These are phyloP conservation scores for Irpex lacteus DNA, from an alignment of 1,284 basidiomycete genomes.

Conservation along the genomic window DNA sequence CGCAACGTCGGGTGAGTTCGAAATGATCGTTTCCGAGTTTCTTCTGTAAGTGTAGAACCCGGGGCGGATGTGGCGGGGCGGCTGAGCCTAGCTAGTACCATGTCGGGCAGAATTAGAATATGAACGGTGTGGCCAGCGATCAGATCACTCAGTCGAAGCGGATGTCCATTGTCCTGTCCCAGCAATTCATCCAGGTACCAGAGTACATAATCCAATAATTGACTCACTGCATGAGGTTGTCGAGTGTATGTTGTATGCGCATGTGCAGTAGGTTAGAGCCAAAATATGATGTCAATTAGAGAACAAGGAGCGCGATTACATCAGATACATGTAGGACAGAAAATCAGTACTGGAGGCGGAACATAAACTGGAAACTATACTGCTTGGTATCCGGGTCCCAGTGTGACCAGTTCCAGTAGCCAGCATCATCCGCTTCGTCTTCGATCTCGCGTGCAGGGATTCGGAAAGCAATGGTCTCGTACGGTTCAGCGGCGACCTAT, in stretches of 20 bases:
- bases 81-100: not conserved
- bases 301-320: not conserved
- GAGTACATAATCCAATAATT: too few relatives aligned
- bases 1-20: too few relatives aligned
- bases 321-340: slow-evolving; percentile 8
- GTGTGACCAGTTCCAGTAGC: slow-evolving; percentile 94
- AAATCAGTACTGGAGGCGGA: slow-evolving; percentile 61
- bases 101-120: not conserved
- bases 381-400: slow-evolving; percentile 98
- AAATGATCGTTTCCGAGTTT: not conserved
- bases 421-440: slow-evolving; percentile 86
- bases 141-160: not conserved
- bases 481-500: slow-evolving; percentile 97
- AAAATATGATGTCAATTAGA: too few relatives aligned
- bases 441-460: slow-evolving; percentile 98
- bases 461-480: slow-evolving; percentile 98
- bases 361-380: slow-evolving; percentile 95
- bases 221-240: too few relatives aligned
- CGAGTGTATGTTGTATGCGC: too few relatives aligned
- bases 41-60: not conserved
- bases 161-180: too few relatives aligned
- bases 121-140: not conserved
- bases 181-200: too few relatives aligned
- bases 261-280: too few relatives aligned
- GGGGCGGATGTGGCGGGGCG: not conserved